Base-by-base conservation (phyloP, 805 yeast genomes). In the Hanseniaspora taiwanica region DNA sequence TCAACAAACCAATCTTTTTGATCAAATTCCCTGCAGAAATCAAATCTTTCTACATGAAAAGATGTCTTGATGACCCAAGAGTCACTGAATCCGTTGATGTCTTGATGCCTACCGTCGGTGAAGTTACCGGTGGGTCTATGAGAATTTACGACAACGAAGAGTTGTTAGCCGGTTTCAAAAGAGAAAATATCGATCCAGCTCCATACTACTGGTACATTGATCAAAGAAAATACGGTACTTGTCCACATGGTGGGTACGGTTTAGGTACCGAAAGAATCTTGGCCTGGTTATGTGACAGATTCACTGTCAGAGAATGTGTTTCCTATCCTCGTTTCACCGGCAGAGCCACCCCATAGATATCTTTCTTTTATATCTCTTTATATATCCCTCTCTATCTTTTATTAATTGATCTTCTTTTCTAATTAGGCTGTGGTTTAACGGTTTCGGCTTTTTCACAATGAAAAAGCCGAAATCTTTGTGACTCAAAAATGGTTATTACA, bases 161-260 rank as follows among this genome's bases (percentile, higher is more conserved):
- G 63, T 71, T 91, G 52, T 59, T 81, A 53, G 94, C 76, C 36
- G 96, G 95, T 39, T 81, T 89, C 72, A 78, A 79, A 66, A 83
- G 96, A 66, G 99, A 91, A 68, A 78, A 78, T 43, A 83, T 91
- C 55, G 78, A 77, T 59, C 71, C 84, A 42, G 75, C 68, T 18
- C 70, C 89, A 25, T 91, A 91, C 74, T 87, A 89, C 72, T 91
- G 96, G 96, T 93, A 83, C 66, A 75, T 76, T 44, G 98, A 91
- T 60, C 89, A 81, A 67, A 78, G 98, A 66, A 80, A 81, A 65
- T 91, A 91, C 66, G 99, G 99, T 62, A 81, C 96, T 10, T 82
- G 84, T 65, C 96, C 96, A 32, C 98, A 91, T 59, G 99, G 99
- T 63, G 99, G 99, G 51, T 91, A 91, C 67, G 99, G 99, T 56